A percentile compares a stretch with the other conserved stretches of the same genome.
Conservation (phyloP, 164 flowering plant species). For the Malania oleifera region DNA sequence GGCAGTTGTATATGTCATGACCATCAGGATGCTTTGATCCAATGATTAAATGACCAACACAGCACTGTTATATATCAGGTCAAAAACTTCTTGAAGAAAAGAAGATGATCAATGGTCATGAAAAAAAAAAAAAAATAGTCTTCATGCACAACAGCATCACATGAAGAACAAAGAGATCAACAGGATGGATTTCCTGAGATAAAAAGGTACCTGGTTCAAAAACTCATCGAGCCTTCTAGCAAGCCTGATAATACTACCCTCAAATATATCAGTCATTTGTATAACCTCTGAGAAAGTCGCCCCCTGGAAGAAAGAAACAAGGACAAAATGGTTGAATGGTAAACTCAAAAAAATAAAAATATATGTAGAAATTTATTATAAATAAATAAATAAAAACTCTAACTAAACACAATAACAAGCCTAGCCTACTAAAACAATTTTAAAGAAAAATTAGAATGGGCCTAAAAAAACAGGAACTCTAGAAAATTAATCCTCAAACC, state of each 20-base stretch:
- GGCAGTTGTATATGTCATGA: too few species aligned
- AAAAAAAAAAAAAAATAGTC: not conserved
- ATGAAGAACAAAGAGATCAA: not conserved
- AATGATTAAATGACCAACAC: too few species aligned
- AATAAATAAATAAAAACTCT: not conserved
- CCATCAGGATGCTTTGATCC: too few species aligned
- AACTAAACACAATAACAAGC: not conserved
- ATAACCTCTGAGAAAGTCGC: constrained; percentile 83
- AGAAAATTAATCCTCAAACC: not conserved
- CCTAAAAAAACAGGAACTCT: not conserved
- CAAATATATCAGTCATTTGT: constrained; percentile 96
- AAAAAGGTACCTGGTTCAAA: constrained; percentile 76
- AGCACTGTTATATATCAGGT: too few species aligned
- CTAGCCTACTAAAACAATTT: not conserved
- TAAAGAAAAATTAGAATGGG: too few species aligned
- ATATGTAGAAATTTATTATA: not conserved
- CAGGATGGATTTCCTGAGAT: too few species aligned
- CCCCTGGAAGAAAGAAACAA: constrained; percentile 42
- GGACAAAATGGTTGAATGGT: not conserved
- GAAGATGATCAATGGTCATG: too few species aligned
- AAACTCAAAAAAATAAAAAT: not conserved
- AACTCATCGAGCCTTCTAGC: constrained; percentile 94
- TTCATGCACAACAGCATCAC: not conserved
- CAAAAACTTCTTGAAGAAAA: too few species aligned
- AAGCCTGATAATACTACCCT: constrained; percentile 86